Evolutionary conservation across 2,329 filamentous ascomycete species (phyloP), one percentile per base, ranked within the genome.

Genomic region (Ascochyta fabae): DNA sequence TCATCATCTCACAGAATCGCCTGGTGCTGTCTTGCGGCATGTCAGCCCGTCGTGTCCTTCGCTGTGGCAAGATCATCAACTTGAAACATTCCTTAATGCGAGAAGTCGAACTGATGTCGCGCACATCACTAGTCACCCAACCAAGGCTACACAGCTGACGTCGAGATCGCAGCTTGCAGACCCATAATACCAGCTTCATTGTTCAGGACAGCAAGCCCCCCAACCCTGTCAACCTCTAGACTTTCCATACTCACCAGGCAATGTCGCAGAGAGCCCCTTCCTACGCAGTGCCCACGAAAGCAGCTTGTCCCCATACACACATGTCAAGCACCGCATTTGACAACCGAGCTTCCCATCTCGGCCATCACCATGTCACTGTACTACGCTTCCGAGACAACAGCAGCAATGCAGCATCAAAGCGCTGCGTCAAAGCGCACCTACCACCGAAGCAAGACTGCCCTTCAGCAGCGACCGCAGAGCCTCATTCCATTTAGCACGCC

Each of bases 321-420:
- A 16, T 26, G 15, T 54, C 41, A 40, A 34, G 23, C 24, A 44
- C 45, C 15, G 31, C 42, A 47, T 50, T 47, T 29, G 38, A 54
- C 15, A 33, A 12, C 24, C 31, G 15, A 55, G 22, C 48, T 51
- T 38, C 48, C 43, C 46, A 29, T 55, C 48, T 35, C 49, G 53
- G 45, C 53, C 46, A 40, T 41, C 35, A 42, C 48, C 46, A 58
- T 40, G 48, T 56, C 34, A 48, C 47, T 35, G 48, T 53, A 26
- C 24, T 45, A 53, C 54, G 16, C 33, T 34, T 24, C 34, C 31
- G 31, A 57, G 41, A 53, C 54, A 49, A 34, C 35, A 27, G 22
- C 33, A 43, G 23, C 22, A 31, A 23, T 8, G 13, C 23, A 24
- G 6, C 22, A 26, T 29, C 42, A 24, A 6, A 34, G 44, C 31